phyloP scores from a whole-genome alignment of 2,329 filamentous ascomycete species.

The Myriangium duriaei region DNA sequence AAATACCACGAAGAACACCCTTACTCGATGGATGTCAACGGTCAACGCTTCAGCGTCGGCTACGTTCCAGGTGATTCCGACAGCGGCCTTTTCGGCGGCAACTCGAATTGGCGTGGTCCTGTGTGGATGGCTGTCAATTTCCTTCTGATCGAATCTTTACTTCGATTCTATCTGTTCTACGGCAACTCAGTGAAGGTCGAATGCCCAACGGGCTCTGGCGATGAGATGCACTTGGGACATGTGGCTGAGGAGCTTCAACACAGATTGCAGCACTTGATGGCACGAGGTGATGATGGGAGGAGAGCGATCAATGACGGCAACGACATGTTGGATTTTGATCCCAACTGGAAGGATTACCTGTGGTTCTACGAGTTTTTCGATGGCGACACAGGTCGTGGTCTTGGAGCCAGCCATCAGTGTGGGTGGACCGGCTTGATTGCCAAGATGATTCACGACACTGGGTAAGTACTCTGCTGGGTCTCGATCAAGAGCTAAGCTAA shows the following conservation, averaged over 20 bases:
- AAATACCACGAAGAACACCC: conserved; percentile 85
- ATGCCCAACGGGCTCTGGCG: conserved; percentile 84
- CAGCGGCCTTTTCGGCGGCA: conserved; percentile 86
- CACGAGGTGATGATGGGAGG: conserved; percentile 68
- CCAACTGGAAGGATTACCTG: conserved; percentile 82
- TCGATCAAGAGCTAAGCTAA: conserved; percentile 27
- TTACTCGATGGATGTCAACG: conserved; percentile 91
- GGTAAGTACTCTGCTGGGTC: conserved; percentile 45
- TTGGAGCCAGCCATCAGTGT: conserved; percentile 88
- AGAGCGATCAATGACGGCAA: conserved; percentile 80
- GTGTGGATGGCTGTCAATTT: conserved; percentile 97
- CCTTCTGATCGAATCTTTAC: conserved; percentile 82
- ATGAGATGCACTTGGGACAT: conserved; percentile 90
- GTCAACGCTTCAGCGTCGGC: conserved; percentile 72
- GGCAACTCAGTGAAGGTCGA: conserved; percentile 79
- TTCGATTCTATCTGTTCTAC: conserved; percentile 93
- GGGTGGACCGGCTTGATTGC: conserved; percentile 94
- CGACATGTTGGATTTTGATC: conserved; percentile 78
- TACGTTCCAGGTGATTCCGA: conserved; percentile 96
- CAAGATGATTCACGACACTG: conserved; percentile 94
- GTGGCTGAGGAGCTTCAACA: conserved; percentile 94
- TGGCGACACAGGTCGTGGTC: conserved; percentile 74
- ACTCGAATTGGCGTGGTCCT: conserved; percentile 92
- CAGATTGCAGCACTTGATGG: conserved; percentile 82
- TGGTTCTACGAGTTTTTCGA: conserved; percentile 99